Percentiles rank a stretch among this genome's conserved stretches.
These are phyloP conservation scores for Aristolochia contorta DNA, from an alignment of 164 flowering plant species.

Conservation along the genomic window DNA sequence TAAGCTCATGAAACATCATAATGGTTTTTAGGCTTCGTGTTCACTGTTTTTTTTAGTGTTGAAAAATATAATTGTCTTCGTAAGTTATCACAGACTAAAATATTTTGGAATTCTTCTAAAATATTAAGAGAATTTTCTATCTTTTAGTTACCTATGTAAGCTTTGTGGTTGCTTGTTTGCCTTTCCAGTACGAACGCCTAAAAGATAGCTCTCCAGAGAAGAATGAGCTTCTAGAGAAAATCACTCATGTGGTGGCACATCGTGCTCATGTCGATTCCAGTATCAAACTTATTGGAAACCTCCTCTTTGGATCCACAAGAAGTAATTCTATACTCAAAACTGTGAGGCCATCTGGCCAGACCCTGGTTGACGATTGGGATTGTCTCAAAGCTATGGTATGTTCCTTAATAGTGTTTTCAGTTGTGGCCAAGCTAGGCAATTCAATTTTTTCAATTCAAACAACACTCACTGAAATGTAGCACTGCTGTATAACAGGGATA, in stretches of 20 bases:
- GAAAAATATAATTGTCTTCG: too few species aligned
- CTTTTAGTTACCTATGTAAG: background rate
- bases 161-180: background rate
- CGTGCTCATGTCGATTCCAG: conserved; percentile 64
- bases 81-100: too few species aligned
- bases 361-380: conserved; percentile 78
- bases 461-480: too few species aligned
- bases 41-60: too few species aligned
- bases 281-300: conserved; percentile 44
- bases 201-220: conserved; percentile 30
- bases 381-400: conserved; percentile 76
- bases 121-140: too few species aligned
- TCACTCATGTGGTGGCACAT: conserved; percentile 41
- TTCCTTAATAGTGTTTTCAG: background rate
- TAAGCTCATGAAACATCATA: too few species aligned
- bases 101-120: too few species aligned
- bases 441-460: too few species aligned
- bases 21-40: too few species aligned
- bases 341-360: conserved; percentile 33
- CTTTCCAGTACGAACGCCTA: conserved; percentile 38
- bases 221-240: conserved; percentile 35
- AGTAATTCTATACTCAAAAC: conserved; percentile 32
- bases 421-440: background rate
- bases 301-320: conserved; percentile 47
- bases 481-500: too few species aligned